Evolutionary conservation across 768 basidiomycete species (phyloP), one percentile per base, ranked within the genome.

Genomic region (Wakefieldia striispora): DNA sequence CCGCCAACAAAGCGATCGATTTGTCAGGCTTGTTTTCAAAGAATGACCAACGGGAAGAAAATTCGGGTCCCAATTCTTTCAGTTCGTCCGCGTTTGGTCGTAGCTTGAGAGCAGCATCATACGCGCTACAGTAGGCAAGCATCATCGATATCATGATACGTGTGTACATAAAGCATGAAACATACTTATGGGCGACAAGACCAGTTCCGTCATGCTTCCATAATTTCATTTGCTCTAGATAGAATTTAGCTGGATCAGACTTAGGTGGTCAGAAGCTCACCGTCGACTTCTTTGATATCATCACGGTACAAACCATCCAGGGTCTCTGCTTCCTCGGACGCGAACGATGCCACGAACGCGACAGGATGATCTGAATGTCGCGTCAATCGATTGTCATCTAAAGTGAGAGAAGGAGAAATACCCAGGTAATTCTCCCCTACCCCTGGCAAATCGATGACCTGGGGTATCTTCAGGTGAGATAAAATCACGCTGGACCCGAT

Each of bases 381-480:
- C 6, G 21, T 49, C 24, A 11, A 11, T 40, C 6, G n/a, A 11
- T 34, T 24, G 12, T 16, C 2, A 17, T 27, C 23, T 11, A 33
- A 27, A 16, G 21, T 23, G 1, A 35, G 4, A 16, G 10, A 38
- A 21, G n/a, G 46, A 33, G 16, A 16, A 60, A 36, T 43, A 77
- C 81, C 80, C 65, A 75, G 72, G 48, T 78, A 81, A 55, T 88
- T 79, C 57, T 86, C 83, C 17, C 88, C 88, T 1, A 91, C 88
- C 16, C 84, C 84, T 1, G 87, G 86, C 13, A 91, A 76, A 46
- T 88, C 80, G 13, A 86, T 73, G 23, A 80, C 43, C 50, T 73
- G 70, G 7, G 67, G 56, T 27, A 91, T 76, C 11, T 71, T 72
- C 45, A 77, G 67, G 29, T 66, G 68, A 35, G 75, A 58, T 35